Conservation (phyloP, 106 monocot genomes). For the Apostasia ramifera region DNA sequence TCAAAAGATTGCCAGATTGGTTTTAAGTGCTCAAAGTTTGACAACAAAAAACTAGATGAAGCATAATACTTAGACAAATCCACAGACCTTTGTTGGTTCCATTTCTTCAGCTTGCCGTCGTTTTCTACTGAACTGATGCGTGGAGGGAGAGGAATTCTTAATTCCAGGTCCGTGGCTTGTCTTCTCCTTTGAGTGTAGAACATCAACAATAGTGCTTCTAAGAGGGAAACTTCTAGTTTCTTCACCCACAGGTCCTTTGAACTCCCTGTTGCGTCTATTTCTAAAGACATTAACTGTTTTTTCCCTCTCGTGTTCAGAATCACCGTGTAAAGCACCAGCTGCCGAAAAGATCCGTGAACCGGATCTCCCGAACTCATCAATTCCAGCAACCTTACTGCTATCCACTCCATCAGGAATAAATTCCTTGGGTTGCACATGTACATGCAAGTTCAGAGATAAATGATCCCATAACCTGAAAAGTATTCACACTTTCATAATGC, state of each 20-base stretch:
- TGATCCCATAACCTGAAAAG: constrained; percentile 69
- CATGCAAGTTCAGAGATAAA: constrained; percentile 40
- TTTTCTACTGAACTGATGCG: constrained; percentile 26
- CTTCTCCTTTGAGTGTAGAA: constrained; percentile 24
- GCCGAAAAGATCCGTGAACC: constrained; percentile 5
- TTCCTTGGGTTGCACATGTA: constrained; percentile 36
- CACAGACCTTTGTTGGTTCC: constrained; percentile 44
- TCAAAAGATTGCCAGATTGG: no score
- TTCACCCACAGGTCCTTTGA: constrained; percentile 46
- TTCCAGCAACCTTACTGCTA: constrained; percentile 1
- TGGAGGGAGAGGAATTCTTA: constrained; percentile 31
- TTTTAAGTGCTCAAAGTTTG: no score
- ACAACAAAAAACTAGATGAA: no score
- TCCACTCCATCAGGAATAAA: constrained; percentile 8
- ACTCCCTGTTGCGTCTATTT: constrained; percentile 52
- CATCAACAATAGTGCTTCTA: constrained; percentile 41
- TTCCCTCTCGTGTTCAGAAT: constrained; percentile 40
- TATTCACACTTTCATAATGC: not conserved
- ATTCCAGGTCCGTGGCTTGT: constrained; percentile 6
- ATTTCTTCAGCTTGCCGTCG: constrained; percentile 38
- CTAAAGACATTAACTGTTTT: constrained; percentile 22
- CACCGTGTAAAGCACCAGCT: constrained; percentile 5
- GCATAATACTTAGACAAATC: not conserved
- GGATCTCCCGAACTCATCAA: constrained; percentile 16
- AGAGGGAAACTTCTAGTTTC: constrained; percentile 36